Percentiles rank a stretch among this genome's conserved stretches.
Conservation (phyloP, 179 eudicot genomes). For the Camellia oleifera region DNA sequence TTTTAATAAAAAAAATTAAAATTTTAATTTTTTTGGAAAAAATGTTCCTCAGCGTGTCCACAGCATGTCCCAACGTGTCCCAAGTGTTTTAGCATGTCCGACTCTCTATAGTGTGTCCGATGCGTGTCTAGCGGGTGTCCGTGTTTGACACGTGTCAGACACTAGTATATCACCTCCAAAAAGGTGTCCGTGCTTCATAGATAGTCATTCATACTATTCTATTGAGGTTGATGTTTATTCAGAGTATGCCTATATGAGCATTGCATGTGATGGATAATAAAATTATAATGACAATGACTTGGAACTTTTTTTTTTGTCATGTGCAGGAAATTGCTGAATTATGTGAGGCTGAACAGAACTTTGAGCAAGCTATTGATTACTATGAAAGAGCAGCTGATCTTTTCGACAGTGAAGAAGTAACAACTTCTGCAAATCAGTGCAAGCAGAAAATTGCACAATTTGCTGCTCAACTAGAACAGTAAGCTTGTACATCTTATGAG, state of each 20-base stretch:
- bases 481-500: constrained; percentile 26
- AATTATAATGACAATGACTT: neutral
- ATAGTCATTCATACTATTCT: neutral
- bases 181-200: too few relatives aligned
- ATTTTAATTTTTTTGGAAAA: too few relatives aligned
- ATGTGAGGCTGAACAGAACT: constrained; percentile 59
- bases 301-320: constrained; percentile 11
- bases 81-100: too few relatives aligned
- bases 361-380: constrained; percentile 73
- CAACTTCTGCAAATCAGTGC: constrained; percentile 87
- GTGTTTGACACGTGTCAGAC: too few relatives aligned
- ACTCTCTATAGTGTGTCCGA: too few relatives aligned
- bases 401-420: constrained; percentile 84
- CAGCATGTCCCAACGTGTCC: too few relatives aligned
- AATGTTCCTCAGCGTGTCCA: too few relatives aligned
- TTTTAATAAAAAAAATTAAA: too few relatives aligned
- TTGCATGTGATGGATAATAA: neutral
- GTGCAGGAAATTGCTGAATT: constrained; percentile 92
- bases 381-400: constrained; percentile 83
- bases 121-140: too few relatives aligned
- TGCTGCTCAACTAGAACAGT: constrained; percentile 91
- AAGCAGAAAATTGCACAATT: constrained; percentile 85
- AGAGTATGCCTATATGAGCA: neutral
- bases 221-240: neutral
- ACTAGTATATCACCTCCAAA: too few relatives aligned